Evolutionary conservation across 2,329 filamentous ascomycete genomes (phyloP).

Genomic region (Claviceps humidiphila): DNA sequence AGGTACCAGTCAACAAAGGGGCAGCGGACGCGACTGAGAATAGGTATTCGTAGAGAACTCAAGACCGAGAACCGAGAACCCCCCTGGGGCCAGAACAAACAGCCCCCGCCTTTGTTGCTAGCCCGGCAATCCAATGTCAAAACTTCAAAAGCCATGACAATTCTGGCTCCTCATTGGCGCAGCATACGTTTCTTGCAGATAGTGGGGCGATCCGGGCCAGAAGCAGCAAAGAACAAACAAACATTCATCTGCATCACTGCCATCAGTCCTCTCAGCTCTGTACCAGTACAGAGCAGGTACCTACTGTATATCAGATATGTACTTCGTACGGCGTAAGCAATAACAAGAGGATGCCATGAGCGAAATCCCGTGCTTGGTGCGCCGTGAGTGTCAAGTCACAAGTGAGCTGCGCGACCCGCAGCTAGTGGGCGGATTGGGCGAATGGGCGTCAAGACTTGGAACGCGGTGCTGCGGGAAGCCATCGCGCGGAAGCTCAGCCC

Average conservation of each 20-base stretch:
- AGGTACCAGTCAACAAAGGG: not conserved
- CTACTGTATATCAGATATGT: too few relatives aligned
- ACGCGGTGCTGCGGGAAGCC: slow-evolving; percentile 2
- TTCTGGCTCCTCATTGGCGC: not conserved
- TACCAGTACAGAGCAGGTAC: too few relatives aligned
- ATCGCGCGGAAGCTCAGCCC: slow-evolving; percentile 1
- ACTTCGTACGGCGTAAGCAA: too few relatives aligned
- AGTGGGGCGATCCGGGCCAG: too few relatives aligned
- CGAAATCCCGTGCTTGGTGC: too few relatives aligned
- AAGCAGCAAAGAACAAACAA: not conserved
- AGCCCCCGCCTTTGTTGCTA: not conserved
- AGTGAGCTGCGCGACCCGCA: not conserved
- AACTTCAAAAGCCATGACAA: not conserved
- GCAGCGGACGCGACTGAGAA: not conserved
- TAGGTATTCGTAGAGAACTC: too few relatives aligned
- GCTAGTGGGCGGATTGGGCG: too few relatives aligned
- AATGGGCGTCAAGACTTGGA: not conserved
- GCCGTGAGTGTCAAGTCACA: too few relatives aligned
- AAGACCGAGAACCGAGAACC: not conserved
- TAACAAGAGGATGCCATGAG: too few relatives aligned
- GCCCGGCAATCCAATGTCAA: not conserved
- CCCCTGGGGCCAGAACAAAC: not conserved
- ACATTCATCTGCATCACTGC: too few relatives aligned
- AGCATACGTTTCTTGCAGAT: too few relatives aligned
- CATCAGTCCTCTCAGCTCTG: too few relatives aligned